Conservation (phyloP, 805 yeast genomes). For the Candida piceae region DNA sequence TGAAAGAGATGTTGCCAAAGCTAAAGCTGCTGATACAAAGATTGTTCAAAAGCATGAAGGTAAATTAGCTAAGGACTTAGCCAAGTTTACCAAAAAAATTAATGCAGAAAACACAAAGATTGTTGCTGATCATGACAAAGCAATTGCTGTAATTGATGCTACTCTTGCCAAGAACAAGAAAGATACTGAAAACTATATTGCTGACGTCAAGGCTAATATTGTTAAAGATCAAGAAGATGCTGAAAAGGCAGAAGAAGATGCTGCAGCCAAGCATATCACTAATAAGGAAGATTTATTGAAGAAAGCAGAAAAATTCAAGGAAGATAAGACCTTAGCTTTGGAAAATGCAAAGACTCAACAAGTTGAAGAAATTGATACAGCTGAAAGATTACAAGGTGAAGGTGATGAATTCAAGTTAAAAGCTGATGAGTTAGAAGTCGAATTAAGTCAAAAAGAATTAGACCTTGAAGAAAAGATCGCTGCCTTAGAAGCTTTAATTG, state of each 20-base stretch:
- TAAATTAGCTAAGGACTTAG: conserved; percentile 32
- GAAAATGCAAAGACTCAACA: conserved; percentile 27
- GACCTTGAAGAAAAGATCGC: conserved; percentile 28
- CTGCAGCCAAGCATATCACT: conserved; percentile 40
- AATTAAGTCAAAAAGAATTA: conserved; percentile 37
- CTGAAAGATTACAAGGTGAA: conserved; percentile 34
- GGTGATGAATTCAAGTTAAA: conserved; percentile 34
- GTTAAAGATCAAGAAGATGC: conserved; percentile 41
- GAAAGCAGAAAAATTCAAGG: conserved; percentile 41
- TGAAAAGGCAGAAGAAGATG: conserved; percentile 40
- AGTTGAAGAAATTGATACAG: conserved; percentile 24
- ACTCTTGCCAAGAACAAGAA: conserved; percentile 26
- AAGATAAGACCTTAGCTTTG: conserved; percentile 25
- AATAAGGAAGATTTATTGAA: conserved; percentile 39
- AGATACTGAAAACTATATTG: conserved; percentile 35
- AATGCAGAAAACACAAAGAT: conserved; percentile 36
- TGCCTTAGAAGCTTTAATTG: conserved; percentile 36
- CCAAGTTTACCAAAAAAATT: conserved; percentile 33
- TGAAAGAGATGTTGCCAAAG: conserved; percentile 35
- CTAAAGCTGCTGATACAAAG: conserved; percentile 33
- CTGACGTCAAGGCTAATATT: conserved; percentile 37
- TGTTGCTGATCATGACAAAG: conserved; percentile 18
- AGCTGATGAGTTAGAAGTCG: conserved; percentile 34
- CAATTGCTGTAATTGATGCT: conserved; percentile 20
- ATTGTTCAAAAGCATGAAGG: conserved; percentile 30